Percentiles rank a stretch among this genome's conserved stretches.
Conservation (phyloP, 306 rosid species). For the Acmispon strigosus region DNA sequence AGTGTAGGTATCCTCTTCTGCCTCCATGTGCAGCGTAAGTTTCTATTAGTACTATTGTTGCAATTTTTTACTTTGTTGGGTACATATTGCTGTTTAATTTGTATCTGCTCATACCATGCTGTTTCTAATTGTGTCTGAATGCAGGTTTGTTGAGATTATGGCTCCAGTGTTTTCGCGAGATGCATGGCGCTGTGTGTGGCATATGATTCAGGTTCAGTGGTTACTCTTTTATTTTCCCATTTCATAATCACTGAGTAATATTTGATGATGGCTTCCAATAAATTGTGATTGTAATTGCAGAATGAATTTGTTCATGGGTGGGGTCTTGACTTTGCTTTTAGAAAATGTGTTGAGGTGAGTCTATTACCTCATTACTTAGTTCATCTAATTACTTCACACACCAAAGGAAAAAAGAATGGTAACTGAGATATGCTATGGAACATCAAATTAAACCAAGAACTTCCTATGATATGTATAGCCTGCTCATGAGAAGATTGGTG, state of each 20-base stretch:
- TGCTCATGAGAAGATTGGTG: slow-evolving; percentile 95
- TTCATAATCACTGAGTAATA: neutral
- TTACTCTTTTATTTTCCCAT: neutral
- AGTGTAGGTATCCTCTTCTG: slow-evolving; percentile 79
- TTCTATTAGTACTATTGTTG: neutral
- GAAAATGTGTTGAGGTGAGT: slow-evolving; percentile 91
- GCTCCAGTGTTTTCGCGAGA: slow-evolving; percentile 95
- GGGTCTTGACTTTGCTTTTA: slow-evolving; percentile 96
- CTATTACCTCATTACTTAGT: neutral
- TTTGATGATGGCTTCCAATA: neutral
- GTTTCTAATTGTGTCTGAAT: slow-evolving; percentile 3
- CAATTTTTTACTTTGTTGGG: neutral
- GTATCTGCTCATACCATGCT: neutral
- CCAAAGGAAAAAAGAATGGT: neutral
- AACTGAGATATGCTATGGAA: neutral
- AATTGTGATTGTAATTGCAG: slow-evolving; percentile 36
- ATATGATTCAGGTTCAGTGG: slow-evolving; percentile 76
- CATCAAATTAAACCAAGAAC: neutral
- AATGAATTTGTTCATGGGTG: slow-evolving; percentile 97
- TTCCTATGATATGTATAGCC: slow-evolving; percentile 43
- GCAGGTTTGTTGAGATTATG: slow-evolving; percentile 95
- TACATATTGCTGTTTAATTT: neutral
- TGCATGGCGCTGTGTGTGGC: slow-evolving; percentile 99
- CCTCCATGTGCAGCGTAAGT: slow-evolving; percentile 98
- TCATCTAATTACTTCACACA: neutral